These are phyloP conservation scores for Cercospora janseana DNA, from an alignment of 2,329 filamentous ascomycete species.

Conservation along the genomic window DNA sequence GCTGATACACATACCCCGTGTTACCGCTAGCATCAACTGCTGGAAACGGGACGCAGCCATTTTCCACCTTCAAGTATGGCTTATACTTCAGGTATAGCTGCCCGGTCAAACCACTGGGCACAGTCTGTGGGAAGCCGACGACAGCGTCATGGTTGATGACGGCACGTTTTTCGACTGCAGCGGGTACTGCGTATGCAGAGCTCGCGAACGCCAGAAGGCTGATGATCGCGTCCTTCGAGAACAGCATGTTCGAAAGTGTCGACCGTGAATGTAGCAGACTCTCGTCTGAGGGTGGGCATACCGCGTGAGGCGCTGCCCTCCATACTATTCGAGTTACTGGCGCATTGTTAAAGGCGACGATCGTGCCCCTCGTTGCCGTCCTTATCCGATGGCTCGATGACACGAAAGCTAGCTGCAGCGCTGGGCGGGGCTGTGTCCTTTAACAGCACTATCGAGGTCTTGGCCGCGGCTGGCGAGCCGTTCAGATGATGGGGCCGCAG, in stretches of 20 bases:
- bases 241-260: neutral
- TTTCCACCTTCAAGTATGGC: conserved; percentile 55
- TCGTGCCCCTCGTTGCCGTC: too few species aligned
- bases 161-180: conserved; percentile 39
- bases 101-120: conserved; percentile 50
- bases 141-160: conserved; percentile 49
- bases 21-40: conserved; percentile 59
- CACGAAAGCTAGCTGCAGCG: too few species aligned
- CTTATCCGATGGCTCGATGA: too few species aligned
- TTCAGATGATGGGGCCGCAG: too few species aligned
- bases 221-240: neutral
- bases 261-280: neutral
- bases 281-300: neutral
- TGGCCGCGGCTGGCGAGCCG: neutral
- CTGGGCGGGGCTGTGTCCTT: neutral
- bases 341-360: too few species aligned
- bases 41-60: conserved; percentile 63
- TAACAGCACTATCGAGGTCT: neutral
- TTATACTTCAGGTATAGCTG: conserved; percentile 56
- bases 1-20: conserved; percentile 46
- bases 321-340: neutral
- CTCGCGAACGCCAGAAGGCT: neutral
- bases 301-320: neutral
- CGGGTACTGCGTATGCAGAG: conserved; percentile 12
- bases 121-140: conserved; percentile 55